Evolutionary conservation across 2,329 filamentous ascomycete species (phyloP), one percentile per base, ranked within the genome.

Genomic region (Xylariaceae sp.): DNA sequence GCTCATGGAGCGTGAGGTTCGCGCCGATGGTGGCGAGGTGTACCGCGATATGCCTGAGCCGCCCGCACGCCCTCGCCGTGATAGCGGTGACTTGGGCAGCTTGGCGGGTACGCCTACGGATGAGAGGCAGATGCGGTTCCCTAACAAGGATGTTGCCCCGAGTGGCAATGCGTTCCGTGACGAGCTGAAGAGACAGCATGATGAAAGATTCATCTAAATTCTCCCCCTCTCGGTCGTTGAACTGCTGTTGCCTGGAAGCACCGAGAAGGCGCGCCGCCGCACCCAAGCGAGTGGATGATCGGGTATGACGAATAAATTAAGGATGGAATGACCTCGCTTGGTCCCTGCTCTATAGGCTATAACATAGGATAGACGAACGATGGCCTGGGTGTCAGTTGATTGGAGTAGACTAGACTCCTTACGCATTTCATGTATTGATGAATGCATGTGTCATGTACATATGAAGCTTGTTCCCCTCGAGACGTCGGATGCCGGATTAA

Each of bases 51-150:
- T 56, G n/a, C 65, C 67, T 6, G 55, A 57, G 21, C 50, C 56
- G 12, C 64, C 66, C 4, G 53, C 55, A 36, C 53, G 52, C 6
- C 61, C 60, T 1, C 57, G 67, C 41, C 64, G 62, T 35, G 74
- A 76, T 50, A 76, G 74, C 52, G 71, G 76, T 22, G 70, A 65
- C 3, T 64, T 77, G 25, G 75, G 70, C 23, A 77, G 74, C 58
- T 54, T 78, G 48, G 71, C 68, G 1, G 69, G 67, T 8, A 76
- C 68, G 36, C 74, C 75, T 19, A 69, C 68, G 2, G 66, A 71
- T 23, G 66, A 69, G 17, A 54, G 60, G 5, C 72, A 70, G 38
- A 65, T 69, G 56, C 61, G 69, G 16, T 66, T 69, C 37, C 47
- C 21, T 43, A 16, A n/a, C 38, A 36, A 16, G 44, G 46, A 17